These are phyloP conservation scores for Coriolopsis trogii DNA, from an alignment of 1,284 basidiomycete species.

Conservation along the genomic window DNA sequence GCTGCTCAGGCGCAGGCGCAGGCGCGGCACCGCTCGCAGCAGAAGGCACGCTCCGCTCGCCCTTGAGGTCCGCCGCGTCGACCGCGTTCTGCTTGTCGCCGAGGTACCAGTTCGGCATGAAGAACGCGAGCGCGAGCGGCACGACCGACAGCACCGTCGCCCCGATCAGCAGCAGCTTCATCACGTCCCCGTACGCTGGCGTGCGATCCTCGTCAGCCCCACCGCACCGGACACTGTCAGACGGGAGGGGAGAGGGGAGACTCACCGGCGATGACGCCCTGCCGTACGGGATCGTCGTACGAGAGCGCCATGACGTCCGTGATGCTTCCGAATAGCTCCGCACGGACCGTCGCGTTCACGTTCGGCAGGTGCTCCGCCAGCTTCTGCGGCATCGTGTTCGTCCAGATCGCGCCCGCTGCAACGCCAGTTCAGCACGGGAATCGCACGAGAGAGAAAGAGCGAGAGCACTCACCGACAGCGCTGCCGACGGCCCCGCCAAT, in stretches of 20 bases:
- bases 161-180: conserved; percentile 54
- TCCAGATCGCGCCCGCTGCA: conserved; percentile 61
- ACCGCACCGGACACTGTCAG: not conserved
- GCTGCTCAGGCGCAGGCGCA: not conserved
- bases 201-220: conserved; percentile 1
- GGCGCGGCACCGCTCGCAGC: no score
- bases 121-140: conserved; percentile 30
- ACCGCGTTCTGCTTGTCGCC: conserved; percentile 35
- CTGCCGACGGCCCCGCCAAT: conserved; percentile 77
- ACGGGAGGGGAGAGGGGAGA: conserved; percentile 5
- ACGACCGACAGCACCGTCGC: conserved; percentile 34
- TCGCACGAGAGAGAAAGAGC: not conserved
- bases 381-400: conserved; percentile 58
- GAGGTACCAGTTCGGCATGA: conserved; percentile 35
- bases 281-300: conserved; percentile 53
- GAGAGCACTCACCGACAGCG: conserved; percentile 49
- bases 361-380: conserved; percentile 57
- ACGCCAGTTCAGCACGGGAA: no score
- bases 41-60: no score
- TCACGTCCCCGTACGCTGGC: conserved; percentile 55
- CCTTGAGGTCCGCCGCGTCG: conserved; percentile 27
- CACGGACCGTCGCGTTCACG: conserved; percentile 39
- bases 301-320: conserved; percentile 46
- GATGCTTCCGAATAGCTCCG: conserved; percentile 54
- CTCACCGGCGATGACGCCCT: conserved; percentile 58